Evolutionary conservation across 2,329 filamentous ascomycete species (phyloP).

Genomic region (Alternaria longipes): DNA sequence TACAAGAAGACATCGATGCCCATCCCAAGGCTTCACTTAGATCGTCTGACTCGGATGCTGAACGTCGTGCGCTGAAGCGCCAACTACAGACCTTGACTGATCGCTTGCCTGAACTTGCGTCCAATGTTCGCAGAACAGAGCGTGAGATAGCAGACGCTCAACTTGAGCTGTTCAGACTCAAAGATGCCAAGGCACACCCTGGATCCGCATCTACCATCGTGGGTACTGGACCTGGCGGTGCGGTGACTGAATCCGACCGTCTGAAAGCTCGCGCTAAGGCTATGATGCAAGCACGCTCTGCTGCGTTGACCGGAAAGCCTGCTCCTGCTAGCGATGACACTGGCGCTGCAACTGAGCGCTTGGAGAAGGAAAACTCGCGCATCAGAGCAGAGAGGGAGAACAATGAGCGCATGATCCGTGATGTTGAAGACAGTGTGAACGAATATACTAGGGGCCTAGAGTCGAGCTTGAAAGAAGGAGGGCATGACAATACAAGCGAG

Average conservation of each 20-base stretch:
- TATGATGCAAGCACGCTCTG: conserved; percentile 98
- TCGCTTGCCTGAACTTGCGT: conserved; percentile 89
- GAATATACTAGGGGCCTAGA: conserved; percentile 88
- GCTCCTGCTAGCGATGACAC: conserved; percentile 75
- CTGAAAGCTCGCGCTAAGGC: conserved; percentile 95
- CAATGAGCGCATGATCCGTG: conserved; percentile 94
- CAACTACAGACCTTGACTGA: conserved; percentile 90
- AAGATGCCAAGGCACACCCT: conserved; percentile 91
- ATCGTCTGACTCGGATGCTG: conserved; percentile 81
- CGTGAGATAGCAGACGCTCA: conserved; percentile 91
- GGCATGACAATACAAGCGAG: conserved; percentile 77
- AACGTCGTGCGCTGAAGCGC: conserved; percentile 83
- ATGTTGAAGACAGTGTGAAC: conserved; percentile 94
- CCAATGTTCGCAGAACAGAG: conserved; percentile 88
- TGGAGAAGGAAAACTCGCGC: conserved; percentile 87
- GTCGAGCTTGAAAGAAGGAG: conserved; percentile 83
- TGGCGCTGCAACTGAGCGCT: conserved; percentile 78
- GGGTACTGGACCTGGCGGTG: conserved; percentile 89
- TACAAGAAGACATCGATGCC: conserved; percentile 93
- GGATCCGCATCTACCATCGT: conserved; percentile 81
- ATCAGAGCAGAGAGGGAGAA: conserved; percentile 87
- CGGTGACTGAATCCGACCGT: conserved; percentile 90
- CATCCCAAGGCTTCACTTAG: conserved; percentile 77
- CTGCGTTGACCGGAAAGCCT: conserved; percentile 88
- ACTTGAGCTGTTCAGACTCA: conserved; percentile 90